A percentile compares a stretch with the other conserved stretches of the same genome.
Conservation (phyloP, 805 yeast genomes). For the Saccharomycopsis capsularis region DNA sequence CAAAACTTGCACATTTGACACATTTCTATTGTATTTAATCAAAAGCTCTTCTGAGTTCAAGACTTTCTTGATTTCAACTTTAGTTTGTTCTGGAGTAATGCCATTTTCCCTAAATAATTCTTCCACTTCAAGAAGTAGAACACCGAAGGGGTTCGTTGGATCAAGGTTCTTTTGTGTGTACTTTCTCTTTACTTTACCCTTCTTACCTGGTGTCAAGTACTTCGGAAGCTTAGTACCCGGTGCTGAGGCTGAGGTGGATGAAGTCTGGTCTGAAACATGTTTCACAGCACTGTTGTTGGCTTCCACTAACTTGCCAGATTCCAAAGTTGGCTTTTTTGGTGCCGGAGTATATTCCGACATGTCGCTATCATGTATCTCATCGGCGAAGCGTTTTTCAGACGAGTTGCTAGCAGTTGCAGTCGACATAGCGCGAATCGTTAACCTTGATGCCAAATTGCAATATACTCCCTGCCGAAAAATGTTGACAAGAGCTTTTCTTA, state of each 20-base stretch:
- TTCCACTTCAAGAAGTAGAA: slow-evolving; percentile 65
- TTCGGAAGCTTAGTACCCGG: slow-evolving; percentile 37
- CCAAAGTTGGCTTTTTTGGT: slow-evolving; percentile 3
- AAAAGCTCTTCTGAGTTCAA: slow-evolving; percentile 48
- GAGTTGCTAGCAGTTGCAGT: background rate
- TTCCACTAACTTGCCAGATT: slow-evolving; percentile 4
- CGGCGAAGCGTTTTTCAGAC: background rate
- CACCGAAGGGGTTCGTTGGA: slow-evolving; percentile 75
- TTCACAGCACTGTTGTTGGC: background rate
- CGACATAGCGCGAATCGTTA: too few relatives aligned
- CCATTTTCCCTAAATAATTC: slow-evolving; percentile 41
- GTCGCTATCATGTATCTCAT: background rate
- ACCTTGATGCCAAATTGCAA: too few relatives aligned
- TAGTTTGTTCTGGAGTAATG: slow-evolving; percentile 40
- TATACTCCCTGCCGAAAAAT: too few relatives aligned
- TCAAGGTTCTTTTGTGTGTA: slow-evolving; percentile 61
- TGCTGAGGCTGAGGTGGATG: background rate
- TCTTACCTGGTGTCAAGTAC: slow-evolving; percentile 17
- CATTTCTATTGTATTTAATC: slow-evolving; percentile 49
- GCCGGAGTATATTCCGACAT: background rate
- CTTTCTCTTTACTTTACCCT: slow-evolving; percentile 40
- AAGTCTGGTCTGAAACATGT: background rate
- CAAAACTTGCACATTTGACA: slow-evolving; percentile 49
- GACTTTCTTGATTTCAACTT: slow-evolving; percentile 59
- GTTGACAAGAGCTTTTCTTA: too few relatives aligned